Base-by-base conservation (phyloP, 345 rosid species). In the Pelargonium nanum region DNA sequence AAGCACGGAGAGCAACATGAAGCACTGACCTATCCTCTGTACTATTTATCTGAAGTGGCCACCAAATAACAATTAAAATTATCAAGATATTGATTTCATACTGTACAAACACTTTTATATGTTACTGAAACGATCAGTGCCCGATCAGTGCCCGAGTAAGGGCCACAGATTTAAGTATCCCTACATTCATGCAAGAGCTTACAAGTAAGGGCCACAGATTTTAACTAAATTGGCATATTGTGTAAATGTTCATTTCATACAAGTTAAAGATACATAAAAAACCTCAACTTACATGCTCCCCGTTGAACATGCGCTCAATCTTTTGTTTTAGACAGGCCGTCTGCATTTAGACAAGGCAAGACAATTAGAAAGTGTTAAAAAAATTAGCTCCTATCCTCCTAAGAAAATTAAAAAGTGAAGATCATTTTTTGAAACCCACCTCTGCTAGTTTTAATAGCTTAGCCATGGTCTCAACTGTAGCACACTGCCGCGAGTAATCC, bases 1-100 rank as follows among this genome's bases (percentile, higher is more conserved):
- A 83, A 67, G 97, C 97, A 58, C 97, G 91, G 24, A 93, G 94
- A 57, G 97, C 97, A 24, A 85, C 87, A 75, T 93, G 99, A 68
- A 89, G 94, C 70, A 93, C 97, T 32, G 97, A 78, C 80, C 99
- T 85, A 67, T 89, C 77, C 74, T 93, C 99, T n/a, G 99, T 87
- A 69, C 83, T 78, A 71, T 93, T 93, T 70, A 93, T 93, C 99
- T 93, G 79, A 57, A 69, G 55, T 50, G 24, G 59, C 55, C 68
- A 40, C 48, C 10, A 40, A 40, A 40, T 17, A 40, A 12, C 48
- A 40, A 40, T 40, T 40, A 40, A 40, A 40, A 40, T 12, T 17
- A 40, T 40, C 48, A 10, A 40, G 15, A 40, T 12, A 40, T 17
- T 6, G 15, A 6, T 40, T 40, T 40, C 48, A 40, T 9, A 34